These are phyloP conservation scores for Fusarium mundagurra DNA, from an alignment of 2,329 filamentous ascomycete genomes.

Conservation along the genomic window DNA sequence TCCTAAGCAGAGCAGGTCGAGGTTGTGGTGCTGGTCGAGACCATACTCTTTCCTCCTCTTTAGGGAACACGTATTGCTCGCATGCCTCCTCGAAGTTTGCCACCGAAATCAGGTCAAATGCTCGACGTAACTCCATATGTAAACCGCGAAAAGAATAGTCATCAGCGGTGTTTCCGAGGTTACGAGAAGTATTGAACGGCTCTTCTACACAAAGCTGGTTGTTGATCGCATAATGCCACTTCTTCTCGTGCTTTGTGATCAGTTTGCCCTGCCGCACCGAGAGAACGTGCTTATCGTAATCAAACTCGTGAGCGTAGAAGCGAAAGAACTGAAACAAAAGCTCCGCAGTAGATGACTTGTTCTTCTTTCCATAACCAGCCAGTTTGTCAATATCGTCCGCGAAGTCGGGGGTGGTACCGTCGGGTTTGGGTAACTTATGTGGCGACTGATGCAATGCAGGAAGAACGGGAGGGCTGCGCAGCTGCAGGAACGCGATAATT, in stretches of 20 bases:
- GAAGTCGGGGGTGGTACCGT: conserved; percentile 79
- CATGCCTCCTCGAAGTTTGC: conserved; percentile 86
- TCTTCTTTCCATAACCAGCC: conserved; percentile 77
- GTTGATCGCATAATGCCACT: conserved; percentile 82
- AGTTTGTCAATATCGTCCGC: conserved; percentile 85
- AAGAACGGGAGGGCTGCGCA: conserved; percentile 82
- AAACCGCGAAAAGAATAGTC: conserved; percentile 93
- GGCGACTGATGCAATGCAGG: conserved; percentile 82
- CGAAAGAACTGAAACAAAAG: conserved; percentile 97
- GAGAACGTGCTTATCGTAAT: conserved; percentile 85
- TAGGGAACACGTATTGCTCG: conserved; percentile 87
- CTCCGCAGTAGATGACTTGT: conserved; percentile 83
- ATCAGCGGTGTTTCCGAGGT: conserved; percentile 95
- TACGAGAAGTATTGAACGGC: conserved; percentile 89
- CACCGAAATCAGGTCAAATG: conserved; percentile 83
- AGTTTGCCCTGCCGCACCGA: conserved; percentile 86
- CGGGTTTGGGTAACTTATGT: conserved; percentile 60
- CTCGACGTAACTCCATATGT: conserved; percentile 87
- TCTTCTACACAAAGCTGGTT: conserved; percentile 95
- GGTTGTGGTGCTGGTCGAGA: conserved; percentile 65
- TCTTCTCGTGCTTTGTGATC: conserved; percentile 84
- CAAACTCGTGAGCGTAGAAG: conserved; percentile 91
- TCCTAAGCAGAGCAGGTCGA: conserved; percentile 67
- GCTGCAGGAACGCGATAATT: conserved; percentile 95
- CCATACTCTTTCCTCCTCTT: conserved; percentile 76